Evolutionary conservation across 306 rosid genomes (phyloP).

Genomic region (Arachis stenosperma): DNA sequence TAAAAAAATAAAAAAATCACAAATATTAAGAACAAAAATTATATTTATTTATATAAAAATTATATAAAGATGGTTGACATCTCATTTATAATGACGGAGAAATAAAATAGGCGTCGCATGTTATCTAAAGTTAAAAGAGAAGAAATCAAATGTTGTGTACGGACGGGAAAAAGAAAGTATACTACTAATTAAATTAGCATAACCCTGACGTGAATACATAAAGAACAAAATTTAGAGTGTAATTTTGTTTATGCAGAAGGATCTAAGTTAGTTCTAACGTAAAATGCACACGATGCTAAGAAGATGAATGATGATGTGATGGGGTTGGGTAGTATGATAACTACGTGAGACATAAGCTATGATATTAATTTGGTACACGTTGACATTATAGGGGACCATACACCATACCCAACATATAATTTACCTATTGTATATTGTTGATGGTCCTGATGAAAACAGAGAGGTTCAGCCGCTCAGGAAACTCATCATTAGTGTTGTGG

Average conservation of each 20-base stretch:
- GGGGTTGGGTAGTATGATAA: slow-evolving; percentile 62
- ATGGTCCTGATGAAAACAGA: slow-evolving; percentile 35
- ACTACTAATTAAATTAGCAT: too few species aligned
- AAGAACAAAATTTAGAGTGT: not conserved
- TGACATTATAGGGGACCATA: slow-evolving; percentile 69
- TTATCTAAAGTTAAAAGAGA: too few species aligned
- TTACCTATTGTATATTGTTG: slow-evolving; percentile 29
- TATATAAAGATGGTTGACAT: too few species aligned
- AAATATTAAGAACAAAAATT: too few species aligned
- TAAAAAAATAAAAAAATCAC: too few species aligned
- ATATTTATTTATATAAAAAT: too few species aligned
- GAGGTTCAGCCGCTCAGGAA: slow-evolving; percentile 5
- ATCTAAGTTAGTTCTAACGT: slow-evolving; percentile 43
- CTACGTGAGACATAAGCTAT: slow-evolving; percentile 47
- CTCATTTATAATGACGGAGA: too few species aligned
- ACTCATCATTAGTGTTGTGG: slow-evolving; percentile 15
- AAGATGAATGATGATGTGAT: slow-evolving; percentile 53
- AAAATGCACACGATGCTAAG: slow-evolving; percentile 54
- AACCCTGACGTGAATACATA: not conserved
- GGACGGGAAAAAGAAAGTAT: too few species aligned
- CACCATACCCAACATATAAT: slow-evolving; percentile 7
- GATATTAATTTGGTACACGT: slow-evolving; percentile 48
- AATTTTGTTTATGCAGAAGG: slow-evolving; percentile 24
- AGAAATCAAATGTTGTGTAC: too few species aligned
- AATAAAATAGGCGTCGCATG: too few species aligned